phyloP scores from a whole-genome alignment of 768 basidiomycete species.

The Lentinula aciculospora region DNA sequence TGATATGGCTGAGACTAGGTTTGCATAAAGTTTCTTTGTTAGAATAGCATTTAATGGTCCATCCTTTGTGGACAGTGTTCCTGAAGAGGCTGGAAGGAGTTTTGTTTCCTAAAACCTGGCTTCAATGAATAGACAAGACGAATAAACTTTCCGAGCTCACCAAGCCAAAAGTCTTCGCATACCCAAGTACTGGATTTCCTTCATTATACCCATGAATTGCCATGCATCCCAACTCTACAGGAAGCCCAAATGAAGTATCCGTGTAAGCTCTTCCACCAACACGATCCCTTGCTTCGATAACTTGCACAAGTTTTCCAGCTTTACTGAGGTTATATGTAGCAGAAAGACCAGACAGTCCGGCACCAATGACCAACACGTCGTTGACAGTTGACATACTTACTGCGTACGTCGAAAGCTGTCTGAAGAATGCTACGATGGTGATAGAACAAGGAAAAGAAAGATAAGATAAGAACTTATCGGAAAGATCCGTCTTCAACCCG shows the following conservation, averaged over 20 bases:
- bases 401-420: background rate
- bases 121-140: background rate
- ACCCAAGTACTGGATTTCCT: conserved; percentile 6
- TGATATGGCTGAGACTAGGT: background rate
- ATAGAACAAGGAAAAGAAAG: background rate
- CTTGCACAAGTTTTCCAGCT: conserved; percentile 1
- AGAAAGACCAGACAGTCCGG: conserved; percentile 1
- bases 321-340: conserved; percentile 2
- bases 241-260: conserved; percentile 3
- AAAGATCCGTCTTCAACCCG: background rate
- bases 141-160: background rate
- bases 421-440: background rate
- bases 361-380: conserved; percentile 2
- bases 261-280: conserved; percentile 7
- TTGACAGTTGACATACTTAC: background rate
- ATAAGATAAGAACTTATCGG: background rate
- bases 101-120: background rate
- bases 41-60: background rate
- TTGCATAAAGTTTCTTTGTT: background rate
- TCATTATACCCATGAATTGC: conserved; percentile 8
- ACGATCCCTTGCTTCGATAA: conserved; percentile 4
- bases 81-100: background rate
- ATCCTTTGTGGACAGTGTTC: background rate
- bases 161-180: conserved; percentile 1
- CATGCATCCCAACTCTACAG: conserved; percentile 8